Evolutionary conservation across 164 flowering plant species (phyloP).

Genomic region (Kalanchoe fedtschenkoi): DNA sequence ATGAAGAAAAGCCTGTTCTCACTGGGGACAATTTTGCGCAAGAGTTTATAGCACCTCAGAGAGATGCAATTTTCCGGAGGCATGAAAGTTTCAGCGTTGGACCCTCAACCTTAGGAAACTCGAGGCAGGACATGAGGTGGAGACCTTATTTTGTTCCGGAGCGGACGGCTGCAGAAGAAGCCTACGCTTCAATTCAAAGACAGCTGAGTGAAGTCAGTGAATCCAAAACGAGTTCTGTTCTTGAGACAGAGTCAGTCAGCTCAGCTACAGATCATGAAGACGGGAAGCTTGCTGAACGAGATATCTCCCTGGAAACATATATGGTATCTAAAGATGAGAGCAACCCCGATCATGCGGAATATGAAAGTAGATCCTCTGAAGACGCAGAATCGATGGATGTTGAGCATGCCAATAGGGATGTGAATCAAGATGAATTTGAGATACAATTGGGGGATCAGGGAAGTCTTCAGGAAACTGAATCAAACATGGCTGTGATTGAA

Average conservation of each 20-base stretch:
- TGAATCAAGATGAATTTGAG: conserved; percentile 14
- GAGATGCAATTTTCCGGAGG: conserved; percentile 46
- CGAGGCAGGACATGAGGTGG: conserved; percentile 30
- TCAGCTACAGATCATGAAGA: conserved; percentile 45
- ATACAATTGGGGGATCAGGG: not conserved
- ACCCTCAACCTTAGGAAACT: conserved; percentile 34
- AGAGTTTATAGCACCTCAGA: conserved; percentile 41
- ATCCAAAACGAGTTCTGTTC: conserved; percentile 61
- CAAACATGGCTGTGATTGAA: not conserved
- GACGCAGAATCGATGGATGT: not conserved
- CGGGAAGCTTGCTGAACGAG: conserved; percentile 29
- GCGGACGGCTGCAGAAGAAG: conserved; percentile 25
- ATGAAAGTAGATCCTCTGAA: conserved; percentile 2
- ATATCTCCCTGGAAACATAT: conserved; percentile 24
- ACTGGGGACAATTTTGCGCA: conserved; percentile 41
- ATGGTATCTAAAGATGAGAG: conserved; percentile 9
- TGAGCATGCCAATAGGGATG: not conserved
- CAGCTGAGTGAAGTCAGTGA: conserved; percentile 64
- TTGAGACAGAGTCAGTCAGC: conserved; percentile 52
- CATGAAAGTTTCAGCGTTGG: conserved; percentile 67
- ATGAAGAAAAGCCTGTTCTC: conserved; percentile 64
- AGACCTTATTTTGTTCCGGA: conserved; percentile 60
- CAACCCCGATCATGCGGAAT: not conserved
- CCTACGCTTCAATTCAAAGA: conserved; percentile 35
- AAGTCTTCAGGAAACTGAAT: not conserved